phyloP scores from a whole-genome alignment of 768 basidiomycete species.

The Serpula lacrymans region DNA sequence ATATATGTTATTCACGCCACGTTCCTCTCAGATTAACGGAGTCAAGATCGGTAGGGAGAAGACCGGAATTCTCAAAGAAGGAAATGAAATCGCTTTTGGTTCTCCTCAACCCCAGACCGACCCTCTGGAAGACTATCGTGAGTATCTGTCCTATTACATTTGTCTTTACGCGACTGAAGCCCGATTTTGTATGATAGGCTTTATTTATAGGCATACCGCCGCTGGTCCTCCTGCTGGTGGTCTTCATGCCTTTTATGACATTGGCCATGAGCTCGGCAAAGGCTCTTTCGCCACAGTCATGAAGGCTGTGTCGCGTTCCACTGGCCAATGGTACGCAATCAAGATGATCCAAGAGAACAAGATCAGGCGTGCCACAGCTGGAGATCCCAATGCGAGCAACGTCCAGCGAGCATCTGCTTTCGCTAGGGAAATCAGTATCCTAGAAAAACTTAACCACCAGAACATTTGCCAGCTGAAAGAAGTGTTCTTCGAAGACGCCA shows the following conservation, averaged over 20 bases:
- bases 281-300: conserved; percentile 91
- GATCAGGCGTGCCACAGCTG: conserved; percentile 37
- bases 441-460: conserved; percentile 71
- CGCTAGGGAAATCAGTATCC: conserved; percentile 73
- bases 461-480: conserved; percentile 83
- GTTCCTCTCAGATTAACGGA: conserved; percentile 34
- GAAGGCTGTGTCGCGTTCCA: conserved; percentile 69
- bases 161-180: background rate
- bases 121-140: conserved; percentile 72
- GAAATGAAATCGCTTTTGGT: conserved; percentile 88
- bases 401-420: conserved; percentile 39
- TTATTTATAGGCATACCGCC: conserved; percentile 67
- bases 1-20: conserved; percentile 9
- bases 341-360: conserved; percentile 73
- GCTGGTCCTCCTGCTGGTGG: conserved; percentile 46
- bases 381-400: conserved; percentile 17
- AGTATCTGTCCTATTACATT: conserved; percentile 22
- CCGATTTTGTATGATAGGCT: conserved; percentile 35
- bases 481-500: conserved; percentile 63
- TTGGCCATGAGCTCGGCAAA: conserved; percentile 72
- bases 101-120: conserved; percentile 43
- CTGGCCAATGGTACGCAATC: conserved; percentile 78
- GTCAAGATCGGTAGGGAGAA: conserved; percentile 36
- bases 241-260: conserved; percentile 63
- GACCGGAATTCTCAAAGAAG: conserved; percentile 46